Evolutionary conservation across 2,329 filamentous ascomycete genomes (phyloP).

Genomic region (Ceratocystis colombiana): DNA sequence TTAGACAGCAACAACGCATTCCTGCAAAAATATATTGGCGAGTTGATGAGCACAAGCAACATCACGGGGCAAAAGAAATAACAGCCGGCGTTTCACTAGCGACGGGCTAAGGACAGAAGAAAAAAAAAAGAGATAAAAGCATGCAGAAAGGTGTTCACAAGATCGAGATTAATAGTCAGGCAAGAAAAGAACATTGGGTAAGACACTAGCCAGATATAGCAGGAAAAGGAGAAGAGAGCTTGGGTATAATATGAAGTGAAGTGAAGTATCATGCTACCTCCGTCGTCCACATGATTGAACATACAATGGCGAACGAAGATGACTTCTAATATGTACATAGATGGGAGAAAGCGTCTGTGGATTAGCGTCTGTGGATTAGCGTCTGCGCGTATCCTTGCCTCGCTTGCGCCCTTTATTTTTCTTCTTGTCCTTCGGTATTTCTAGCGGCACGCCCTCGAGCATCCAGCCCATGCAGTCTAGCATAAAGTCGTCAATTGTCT

Average conservation of each 20-base stretch:
- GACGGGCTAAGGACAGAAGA: too few relatives aligned
- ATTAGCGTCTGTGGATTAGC: slow-evolving; percentile 40
- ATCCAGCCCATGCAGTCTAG: slow-evolving; percentile 55
- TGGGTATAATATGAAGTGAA: background rate
- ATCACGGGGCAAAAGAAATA: slow-evolving; percentile 55
- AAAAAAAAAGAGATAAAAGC: background rate
- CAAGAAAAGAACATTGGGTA: background rate
- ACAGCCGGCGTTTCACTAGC: slow-evolving; percentile 26
- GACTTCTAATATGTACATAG: background rate
- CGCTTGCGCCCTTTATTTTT: slow-evolving; percentile 47
- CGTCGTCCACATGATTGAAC: background rate
- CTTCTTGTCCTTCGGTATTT: slow-evolving; percentile 55
- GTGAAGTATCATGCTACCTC: background rate
- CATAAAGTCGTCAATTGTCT: slow-evolving; percentile 66
- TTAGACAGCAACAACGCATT: slow-evolving; percentile 96
- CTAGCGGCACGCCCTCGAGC: slow-evolving; percentile 49
- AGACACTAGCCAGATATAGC: background rate
- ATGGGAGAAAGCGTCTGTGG: background rate
- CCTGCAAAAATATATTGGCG: slow-evolving; percentile 93
- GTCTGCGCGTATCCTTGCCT: slow-evolving; percentile 48
- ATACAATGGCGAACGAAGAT: background rate
- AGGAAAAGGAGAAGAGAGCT: background rate
- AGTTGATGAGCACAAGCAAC: slow-evolving; percentile 79
- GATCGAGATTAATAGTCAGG: background rate
- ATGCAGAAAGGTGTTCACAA: background rate